phyloP scores from a whole-genome alignment of 176 grass and related monocot species.

The Avena sativa region DNA sequence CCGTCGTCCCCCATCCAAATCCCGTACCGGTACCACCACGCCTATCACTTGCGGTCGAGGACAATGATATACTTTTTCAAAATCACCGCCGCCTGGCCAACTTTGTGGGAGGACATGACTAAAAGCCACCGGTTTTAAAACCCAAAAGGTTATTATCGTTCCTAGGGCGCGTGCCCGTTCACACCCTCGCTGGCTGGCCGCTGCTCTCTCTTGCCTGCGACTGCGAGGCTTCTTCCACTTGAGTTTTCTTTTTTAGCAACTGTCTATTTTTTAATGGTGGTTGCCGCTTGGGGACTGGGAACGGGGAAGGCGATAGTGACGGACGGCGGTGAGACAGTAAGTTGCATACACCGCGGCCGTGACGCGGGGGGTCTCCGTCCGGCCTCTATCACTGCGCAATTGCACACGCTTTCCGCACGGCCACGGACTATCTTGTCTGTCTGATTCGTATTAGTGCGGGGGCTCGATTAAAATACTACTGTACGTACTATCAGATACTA shows the following conservation, averaged over 20 bases:
- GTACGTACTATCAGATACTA: too few species aligned
- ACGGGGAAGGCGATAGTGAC: not conserved
- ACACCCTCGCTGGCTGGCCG: not conserved
- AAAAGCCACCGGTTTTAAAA: too few species aligned
- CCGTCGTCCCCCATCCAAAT: not conserved
- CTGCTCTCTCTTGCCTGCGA: not conserved
- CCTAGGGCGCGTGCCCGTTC: not conserved
- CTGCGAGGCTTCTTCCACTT: not conserved
- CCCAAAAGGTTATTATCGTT: not conserved
- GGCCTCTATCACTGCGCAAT: not conserved
- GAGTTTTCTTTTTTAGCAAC: too few species aligned
- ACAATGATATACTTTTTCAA: not conserved
- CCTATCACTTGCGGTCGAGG: not conserved
- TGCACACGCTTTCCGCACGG: not conserved
- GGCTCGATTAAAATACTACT: too few species aligned
- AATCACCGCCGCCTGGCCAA: not conserved
- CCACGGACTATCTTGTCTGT: too few species aligned
- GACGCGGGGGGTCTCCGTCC: not conserved
- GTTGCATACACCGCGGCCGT: not conserved
- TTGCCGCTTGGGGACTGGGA: not conserved
- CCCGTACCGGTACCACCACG: too few species aligned
- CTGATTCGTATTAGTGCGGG: too few species aligned
- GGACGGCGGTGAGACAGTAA: not conserved
- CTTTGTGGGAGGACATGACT: not conserved
- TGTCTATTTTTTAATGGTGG: not conserved